Base-by-base conservation (phyloP, 164 flowering plant species). In the Dillenia turbinata region DNA sequence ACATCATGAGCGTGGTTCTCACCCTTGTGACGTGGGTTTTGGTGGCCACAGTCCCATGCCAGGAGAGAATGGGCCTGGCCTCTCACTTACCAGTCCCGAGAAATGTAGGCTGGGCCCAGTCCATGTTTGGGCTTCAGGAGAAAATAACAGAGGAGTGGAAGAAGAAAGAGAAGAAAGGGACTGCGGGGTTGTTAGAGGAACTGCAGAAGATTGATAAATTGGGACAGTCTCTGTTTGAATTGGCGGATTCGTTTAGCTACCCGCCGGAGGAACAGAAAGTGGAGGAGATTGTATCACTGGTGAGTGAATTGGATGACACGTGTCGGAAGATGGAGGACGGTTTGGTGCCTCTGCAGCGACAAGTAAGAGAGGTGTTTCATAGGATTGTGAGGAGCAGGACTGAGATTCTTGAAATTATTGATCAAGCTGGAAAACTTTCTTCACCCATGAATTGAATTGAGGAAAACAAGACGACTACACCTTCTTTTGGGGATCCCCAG, bases 61-160 rank as follows among this genome's bases (percentile, higher is more conserved):
- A 88, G 71, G 96, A 91, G 47, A 52, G 94, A 56, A 65, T 12
- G 8, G 90, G 94, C 8, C 54, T 87, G 49, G 52, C 71, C 8
- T 70, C 81, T 6, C 82, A 84, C 48, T 68, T 85, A 6, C 85
- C 79, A 16, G 57, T 81, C 13, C 85, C 88, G 11, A 70, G 71
- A 68, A 83, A 89, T 15, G 43, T 81, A 69, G 55, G 24, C 0
- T 93, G 97, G 92, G 92, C 94, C 0, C 83, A 78, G 16, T 63
- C 92, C 1, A 69, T 90, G 69, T 64, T 71, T 7, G 79, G 71
- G 53, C 48, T 90, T n/a, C 96, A 87, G 22, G 98, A 93, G 59
- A 75, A 71, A 55, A 83, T 93, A 14, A 76, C 77, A 0, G 98
- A 93, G 73, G 98, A 93, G 60, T 87, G 86, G 98, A 85, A 88